A percentile compares a stretch with the other conserved stretches of the same genome.
phyloP scores from a whole-genome alignment of 1,284 basidiomycete species.

The Ceratobasidium sp. region DNA sequence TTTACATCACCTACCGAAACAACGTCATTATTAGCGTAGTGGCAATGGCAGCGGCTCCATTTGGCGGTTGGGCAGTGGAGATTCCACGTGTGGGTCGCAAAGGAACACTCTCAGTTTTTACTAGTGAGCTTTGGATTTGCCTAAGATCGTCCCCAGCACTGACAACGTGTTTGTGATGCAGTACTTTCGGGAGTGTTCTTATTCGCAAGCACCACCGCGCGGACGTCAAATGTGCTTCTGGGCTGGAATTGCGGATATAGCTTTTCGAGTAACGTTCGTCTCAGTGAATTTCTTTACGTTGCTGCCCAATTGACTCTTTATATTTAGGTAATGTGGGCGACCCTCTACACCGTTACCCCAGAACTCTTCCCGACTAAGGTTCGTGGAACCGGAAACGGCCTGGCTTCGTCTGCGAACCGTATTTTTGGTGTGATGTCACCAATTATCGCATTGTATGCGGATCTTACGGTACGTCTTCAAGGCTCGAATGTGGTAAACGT shows the following conservation, averaged over 20 bases:
- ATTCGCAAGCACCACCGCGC: constrained; percentile 70
- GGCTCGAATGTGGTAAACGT: background rate
- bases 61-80: constrained; percentile 67
- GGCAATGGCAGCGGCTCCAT: constrained; percentile 70
- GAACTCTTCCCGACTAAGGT: constrained; percentile 76
- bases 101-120: constrained; percentile 68
- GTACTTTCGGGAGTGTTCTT: constrained; percentile 72
- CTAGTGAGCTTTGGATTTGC: constrained; percentile 50
- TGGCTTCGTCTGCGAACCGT: constrained; percentile 65
- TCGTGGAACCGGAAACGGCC: constrained; percentile 74
- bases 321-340: constrained; percentile 44
- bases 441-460: constrained; percentile 68
- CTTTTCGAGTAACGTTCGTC: constrained; percentile 65
- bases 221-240: constrained; percentile 66
- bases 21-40: constrained; percentile 72
- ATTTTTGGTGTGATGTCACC: constrained; percentile 74
- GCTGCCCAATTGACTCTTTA: background rate
- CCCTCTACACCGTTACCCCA: constrained; percentile 44
- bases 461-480: constrained; percentile 51
- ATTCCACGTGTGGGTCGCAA: constrained; percentile 65
- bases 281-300: constrained; percentile 43
- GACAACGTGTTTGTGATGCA: constrained; percentile 45
- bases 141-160: background rate
- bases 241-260: constrained; percentile 77
- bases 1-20: constrained; percentile 72